These are phyloP conservation scores for Colletotrichum musae DNA, from an alignment of 2,329 filamentous ascomycete genomes.

Conservation along the genomic window DNA sequence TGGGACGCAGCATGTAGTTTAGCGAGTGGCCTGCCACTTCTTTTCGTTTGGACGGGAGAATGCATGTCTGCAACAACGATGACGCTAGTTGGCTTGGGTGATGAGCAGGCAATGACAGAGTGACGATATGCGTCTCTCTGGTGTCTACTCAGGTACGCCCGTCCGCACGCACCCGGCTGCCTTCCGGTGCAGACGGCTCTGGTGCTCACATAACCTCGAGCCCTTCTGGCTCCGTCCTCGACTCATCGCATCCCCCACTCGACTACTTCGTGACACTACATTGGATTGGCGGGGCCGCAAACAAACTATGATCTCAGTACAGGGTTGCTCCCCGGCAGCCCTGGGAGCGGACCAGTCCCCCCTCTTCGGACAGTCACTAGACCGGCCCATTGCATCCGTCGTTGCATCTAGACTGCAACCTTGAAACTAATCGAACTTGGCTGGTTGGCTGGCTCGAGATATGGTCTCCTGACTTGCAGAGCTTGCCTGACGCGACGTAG, in stretches of 20 bases:
- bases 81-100: not conserved
- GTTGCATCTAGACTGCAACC: constrained; percentile 23
- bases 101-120: not conserved
- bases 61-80: not conserved
- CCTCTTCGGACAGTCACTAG: not conserved
- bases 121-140: not conserved
- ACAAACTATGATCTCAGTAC: constrained; percentile 1
- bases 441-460: constrained; percentile 10
- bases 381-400: not conserved
- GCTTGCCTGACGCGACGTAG: not conserved
- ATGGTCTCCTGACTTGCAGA: constrained; percentile 31
- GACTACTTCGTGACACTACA: constrained; percentile 1
- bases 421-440: constrained; percentile 17
- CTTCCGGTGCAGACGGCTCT: constrained; percentile 20
- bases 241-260: constrained; percentile 13
- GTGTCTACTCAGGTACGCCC: constrained; percentile 20
- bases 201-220: constrained; percentile 26
- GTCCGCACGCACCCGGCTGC: constrained; percentile 1
- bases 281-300: not conserved
- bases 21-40: not conserved
- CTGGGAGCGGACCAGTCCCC: constrained; percentile 16
- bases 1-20: not conserved
- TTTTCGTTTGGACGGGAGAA: not conserved
- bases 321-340: constrained; percentile 21
- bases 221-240: constrained; percentile 21